phyloP scores from a whole-genome alignment of 805 yeast genomes.

The Wickerhamiella qilinensis region DNA sequence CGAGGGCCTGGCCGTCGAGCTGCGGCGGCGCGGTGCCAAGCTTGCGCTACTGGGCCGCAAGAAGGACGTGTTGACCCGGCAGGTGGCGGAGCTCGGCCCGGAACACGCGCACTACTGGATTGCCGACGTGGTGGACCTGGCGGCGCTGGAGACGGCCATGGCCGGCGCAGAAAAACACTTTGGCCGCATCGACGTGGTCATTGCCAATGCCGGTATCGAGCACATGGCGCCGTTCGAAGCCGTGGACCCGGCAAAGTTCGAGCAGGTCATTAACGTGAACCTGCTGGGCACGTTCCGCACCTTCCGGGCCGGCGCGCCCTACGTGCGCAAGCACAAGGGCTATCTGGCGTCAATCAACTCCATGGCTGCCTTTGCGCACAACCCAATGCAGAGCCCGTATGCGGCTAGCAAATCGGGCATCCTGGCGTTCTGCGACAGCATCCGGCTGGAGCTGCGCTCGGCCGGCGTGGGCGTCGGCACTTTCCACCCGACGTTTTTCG shows the following conservation, averaged over 20 bases:
- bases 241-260: constrained; percentile 1
- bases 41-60: constrained; percentile 4
- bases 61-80: neutral
- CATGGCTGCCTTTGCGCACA: constrained; percentile 5
- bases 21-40: constrained; percentile 1
- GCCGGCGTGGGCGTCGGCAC: constrained; percentile 3
- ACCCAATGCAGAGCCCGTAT: constrained; percentile 1
- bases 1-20: neutral
- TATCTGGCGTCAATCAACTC: constrained; percentile 3
- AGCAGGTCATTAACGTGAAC: constrained; percentile 5
- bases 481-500: constrained; percentile 5
- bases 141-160: constrained; percentile 1
- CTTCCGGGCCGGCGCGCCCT: constrained; percentile 5
- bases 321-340: constrained; percentile 3
- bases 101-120: constrained; percentile 1
- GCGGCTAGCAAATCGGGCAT: constrained; percentile 4
- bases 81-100: constrained; percentile 1
- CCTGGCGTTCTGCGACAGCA: constrained; percentile 2
- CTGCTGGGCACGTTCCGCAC: constrained; percentile 5
- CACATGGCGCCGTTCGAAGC: constrained; percentile 2
- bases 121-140: constrained; percentile 4
- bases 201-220: constrained; percentile 5
- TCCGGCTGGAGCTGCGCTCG: constrained; percentile 4
- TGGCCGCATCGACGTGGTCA: constrained; percentile 6
- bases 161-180: constrained; percentile 2